These are phyloP conservation scores for Kodamaea lidongshanica DNA, from an alignment of 805 yeast species.

Conservation along the genomic window DNA sequence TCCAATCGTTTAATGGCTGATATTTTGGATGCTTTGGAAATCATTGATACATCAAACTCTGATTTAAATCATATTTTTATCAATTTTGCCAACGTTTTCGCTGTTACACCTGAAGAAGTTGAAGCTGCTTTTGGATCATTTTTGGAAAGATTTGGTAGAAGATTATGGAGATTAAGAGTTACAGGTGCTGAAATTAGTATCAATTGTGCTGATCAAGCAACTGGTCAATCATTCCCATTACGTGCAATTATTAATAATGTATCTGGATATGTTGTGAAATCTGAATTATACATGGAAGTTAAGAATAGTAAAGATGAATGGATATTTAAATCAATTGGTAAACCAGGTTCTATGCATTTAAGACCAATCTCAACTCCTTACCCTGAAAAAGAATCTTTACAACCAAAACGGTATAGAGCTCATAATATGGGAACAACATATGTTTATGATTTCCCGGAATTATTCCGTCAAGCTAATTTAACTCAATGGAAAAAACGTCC, in stretches of 20 bases:
- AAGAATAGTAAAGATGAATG: constrained; percentile 90
- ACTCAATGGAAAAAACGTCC: constrained; percentile 76
- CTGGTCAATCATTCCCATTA: constrained; percentile 89
- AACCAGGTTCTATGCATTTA: constrained; percentile 96
- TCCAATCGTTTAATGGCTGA: constrained; percentile 95
- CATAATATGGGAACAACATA: constrained; percentile 97
- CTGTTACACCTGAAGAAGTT: constrained; percentile 90
- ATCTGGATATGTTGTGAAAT: constrained; percentile 93
- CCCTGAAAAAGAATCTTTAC: constrained; percentile 96
- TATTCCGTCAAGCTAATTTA: constrained; percentile 87
- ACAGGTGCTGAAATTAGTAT: constrained; percentile 97
- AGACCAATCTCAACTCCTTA: constrained; percentile 94
- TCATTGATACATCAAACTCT: constrained; percentile 88
- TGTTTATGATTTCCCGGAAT: constrained; percentile 97
- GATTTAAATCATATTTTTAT: constrained; percentile 96
- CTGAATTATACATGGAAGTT: constrained; percentile 91
- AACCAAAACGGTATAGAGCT: constrained; percentile 98
- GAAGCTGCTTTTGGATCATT: constrained; percentile 97
- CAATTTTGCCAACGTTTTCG: constrained; percentile 93
- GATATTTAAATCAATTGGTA: constrained; percentile 93
- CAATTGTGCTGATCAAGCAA: constrained; percentile 81
- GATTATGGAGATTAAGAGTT: constrained; percentile 93
- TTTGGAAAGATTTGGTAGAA: constrained; percentile 94
- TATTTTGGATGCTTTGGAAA: constrained; percentile 89
- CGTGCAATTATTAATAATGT: constrained; percentile 96